Conservation (phyloP, 768 basidiomycete species). For the Agaricus blazei region DNA sequence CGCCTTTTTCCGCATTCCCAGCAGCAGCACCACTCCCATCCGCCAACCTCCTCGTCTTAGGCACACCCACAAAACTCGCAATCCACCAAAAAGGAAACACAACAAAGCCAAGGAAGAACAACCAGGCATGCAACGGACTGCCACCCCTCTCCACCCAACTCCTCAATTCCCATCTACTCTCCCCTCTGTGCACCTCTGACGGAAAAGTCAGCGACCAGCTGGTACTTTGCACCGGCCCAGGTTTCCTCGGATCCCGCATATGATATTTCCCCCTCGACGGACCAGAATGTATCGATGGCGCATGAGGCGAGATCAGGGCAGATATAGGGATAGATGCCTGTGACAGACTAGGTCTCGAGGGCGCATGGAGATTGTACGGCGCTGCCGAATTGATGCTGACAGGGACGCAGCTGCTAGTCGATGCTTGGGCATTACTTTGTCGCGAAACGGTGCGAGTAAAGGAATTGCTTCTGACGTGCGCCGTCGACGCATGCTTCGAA, state of each 20-base stretch:
- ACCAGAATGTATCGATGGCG: constrained; percentile 61
- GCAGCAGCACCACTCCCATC: constrained; percentile 27
- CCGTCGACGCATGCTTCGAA: constrained; percentile 14
- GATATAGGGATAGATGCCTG: constrained; percentile 76
- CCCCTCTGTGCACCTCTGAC: constrained; percentile 21
- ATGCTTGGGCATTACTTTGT: not conserved
- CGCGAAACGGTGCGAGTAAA: constrained; percentile 15
- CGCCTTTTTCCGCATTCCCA: constrained; percentile 50
- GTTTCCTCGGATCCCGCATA: constrained; percentile 76
- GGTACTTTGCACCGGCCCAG: constrained; percentile 52
- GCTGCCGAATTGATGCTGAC: not conserved
- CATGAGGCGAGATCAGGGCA: constrained; percentile 73
- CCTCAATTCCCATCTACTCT: constrained; percentile 24
- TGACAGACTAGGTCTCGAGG: constrained; percentile 54
- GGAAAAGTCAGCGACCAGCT: constrained; percentile 57
- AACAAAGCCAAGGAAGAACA: constrained; percentile 72
- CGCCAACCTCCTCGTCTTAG: constrained; percentile 57
- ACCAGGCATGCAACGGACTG: constrained; percentile 69
- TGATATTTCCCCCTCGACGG: constrained; percentile 40
- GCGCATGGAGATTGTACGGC: constrained; percentile 12
- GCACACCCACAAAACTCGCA: constrained; percentile 45
- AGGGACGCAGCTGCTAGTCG: not conserved
- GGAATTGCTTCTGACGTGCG: constrained; percentile 18
- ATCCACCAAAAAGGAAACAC: constrained; percentile 65
- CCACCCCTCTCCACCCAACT: constrained; percentile 44